A percentile compares a stretch with the other conserved stretches of the same genome.
phyloP scores from a whole-genome alignment of 2,329 filamentous ascomycete species.

The Teratosphaeria viscida region DNA sequence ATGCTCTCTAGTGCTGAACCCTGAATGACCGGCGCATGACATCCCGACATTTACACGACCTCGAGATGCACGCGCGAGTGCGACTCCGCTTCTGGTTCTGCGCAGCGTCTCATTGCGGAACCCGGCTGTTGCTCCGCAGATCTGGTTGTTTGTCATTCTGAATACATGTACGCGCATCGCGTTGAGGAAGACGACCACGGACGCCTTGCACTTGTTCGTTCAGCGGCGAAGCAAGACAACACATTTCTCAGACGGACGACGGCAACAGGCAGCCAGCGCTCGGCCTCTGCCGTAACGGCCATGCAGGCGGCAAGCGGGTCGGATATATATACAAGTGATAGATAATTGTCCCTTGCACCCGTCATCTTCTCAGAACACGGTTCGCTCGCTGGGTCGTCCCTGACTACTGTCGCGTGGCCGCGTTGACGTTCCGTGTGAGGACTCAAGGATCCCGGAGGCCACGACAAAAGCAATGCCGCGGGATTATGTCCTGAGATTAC shows the following conservation, averaged over 20 bases:
- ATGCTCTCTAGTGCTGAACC: neutral
- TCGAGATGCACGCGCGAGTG: neutral
- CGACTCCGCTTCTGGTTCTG: neutral
- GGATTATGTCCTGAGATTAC: conserved; percentile 45
- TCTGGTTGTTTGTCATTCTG: neutral
- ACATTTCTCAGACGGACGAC: neutral
- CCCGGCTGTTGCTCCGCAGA: neutral
- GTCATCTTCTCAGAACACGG: neutral
- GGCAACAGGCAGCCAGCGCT: neutral
- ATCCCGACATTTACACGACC: neutral
- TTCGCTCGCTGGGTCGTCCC: neutral
- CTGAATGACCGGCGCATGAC: neutral
- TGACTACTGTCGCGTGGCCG: neutral
- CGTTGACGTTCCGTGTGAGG: neutral
- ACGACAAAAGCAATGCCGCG: conserved; percentile 8
- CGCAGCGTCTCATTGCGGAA: neutral
- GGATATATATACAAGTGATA: neutral
- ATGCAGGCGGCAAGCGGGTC: neutral
- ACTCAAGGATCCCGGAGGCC: neutral
- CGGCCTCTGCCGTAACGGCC: neutral
- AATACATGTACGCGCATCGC: neutral
- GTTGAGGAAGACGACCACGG: neutral
- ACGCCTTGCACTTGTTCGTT: neutral
- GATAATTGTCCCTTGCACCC: neutral
- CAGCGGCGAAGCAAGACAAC: neutral